These are phyloP conservation scores for Tardiomyces digboiensis DNA, from an alignment of 1,139 yeast genomes.

Conservation along the genomic window DNA sequence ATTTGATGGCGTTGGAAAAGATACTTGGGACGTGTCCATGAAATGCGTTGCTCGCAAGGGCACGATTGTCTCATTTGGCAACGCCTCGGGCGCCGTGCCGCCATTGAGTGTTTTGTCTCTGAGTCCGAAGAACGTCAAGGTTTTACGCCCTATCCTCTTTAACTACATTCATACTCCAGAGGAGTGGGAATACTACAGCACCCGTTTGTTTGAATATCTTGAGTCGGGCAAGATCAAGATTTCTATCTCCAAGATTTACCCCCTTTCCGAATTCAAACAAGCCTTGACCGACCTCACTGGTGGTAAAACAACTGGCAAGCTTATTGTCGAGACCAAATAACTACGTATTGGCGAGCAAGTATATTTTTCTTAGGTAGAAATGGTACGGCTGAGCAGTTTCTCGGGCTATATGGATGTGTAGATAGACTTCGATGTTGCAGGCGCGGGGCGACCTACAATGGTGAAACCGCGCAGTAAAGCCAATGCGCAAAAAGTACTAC, in stretches of 20 bases:
- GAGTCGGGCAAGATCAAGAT: slow-evolving; percentile 42
- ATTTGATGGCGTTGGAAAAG: slow-evolving; percentile 79
- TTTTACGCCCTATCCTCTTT: slow-evolving; percentile 58
- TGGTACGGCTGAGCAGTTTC: too few relatives aligned
- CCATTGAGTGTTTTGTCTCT: slow-evolving; percentile 47
- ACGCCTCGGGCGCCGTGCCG: slow-evolving; percentile 78
- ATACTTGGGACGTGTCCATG: slow-evolving; percentile 57
- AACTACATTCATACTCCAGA: slow-evolving; percentile 44
- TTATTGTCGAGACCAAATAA: background rate
- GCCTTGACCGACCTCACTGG: slow-evolving; percentile 64
- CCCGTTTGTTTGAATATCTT: slow-evolving; percentile 36
- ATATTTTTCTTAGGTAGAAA: too few relatives aligned
- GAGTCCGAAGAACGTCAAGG: slow-evolving; percentile 49
- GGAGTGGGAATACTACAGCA: slow-evolving; percentile 50
- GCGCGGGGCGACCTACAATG: too few relatives aligned
- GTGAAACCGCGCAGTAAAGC: background rate
- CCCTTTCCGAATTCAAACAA: slow-evolving; percentile 50
- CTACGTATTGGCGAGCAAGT: too few relatives aligned
- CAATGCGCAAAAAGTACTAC: background rate
- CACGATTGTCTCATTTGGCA: slow-evolving; percentile 67
- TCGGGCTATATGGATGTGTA: too few relatives aligned
- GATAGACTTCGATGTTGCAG: too few relatives aligned
- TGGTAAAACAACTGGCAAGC: slow-evolving; percentile 60
- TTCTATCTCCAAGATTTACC: slow-evolving; percentile 44
- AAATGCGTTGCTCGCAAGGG: slow-evolving; percentile 63